Base-by-base conservation (phyloP, 768 basidiomycete genomes). In the Brasilioporus rufonigricans region DNA sequence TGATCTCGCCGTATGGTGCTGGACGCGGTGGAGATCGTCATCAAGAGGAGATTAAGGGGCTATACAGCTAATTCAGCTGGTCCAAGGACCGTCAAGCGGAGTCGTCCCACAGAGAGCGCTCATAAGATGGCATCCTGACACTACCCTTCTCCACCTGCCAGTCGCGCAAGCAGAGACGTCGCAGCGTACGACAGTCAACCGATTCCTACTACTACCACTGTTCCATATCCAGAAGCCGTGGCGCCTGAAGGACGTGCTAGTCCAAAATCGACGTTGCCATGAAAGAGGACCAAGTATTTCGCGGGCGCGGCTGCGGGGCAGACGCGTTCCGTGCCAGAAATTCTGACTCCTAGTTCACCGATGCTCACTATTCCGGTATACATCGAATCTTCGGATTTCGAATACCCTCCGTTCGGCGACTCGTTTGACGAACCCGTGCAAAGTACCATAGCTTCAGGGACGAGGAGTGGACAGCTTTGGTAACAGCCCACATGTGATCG, bases 201-300 rank as follows among this genome's bases (percentile, higher is more conserved):
- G 10, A 12, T 23, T 41, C 23, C 52, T 2, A 21, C 23, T n/a
- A n/a, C n/a, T 10, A 16, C 52, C 18, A 31, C 19, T 12, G 10
- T 18, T 29, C 9, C 10, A 12, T 27, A n/a, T n/a, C 27, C 29
- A 10, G 14, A 14, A 14, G 18, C 6, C 23, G 24, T 16, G 6
- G 40, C 29, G 31, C 16, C 4, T 4, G 38, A 39, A 16, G 50
- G 23, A 12, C 1, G 6, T 2, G 11, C 14, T 14, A 16, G 40
- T 50, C 40, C 24, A 21, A 31, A 40, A 38, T 18, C 23, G 16
- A 46, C 38, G 1, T 14, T 24, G 13, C 52, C 39, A 0, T 4
- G 29, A 11, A 64, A 53, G 45, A 55, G 50, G 3, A 69, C 66
- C 52, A 67, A 65, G 31, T 68, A 66, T 44, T 68, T 68, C 8